A percentile compares a stretch with the other conserved stretches of the same genome.
Evolutionary conservation across 176 grass and related monocot genomes (phyloP).

Genomic region (Phoenix roebelenii): DNA sequence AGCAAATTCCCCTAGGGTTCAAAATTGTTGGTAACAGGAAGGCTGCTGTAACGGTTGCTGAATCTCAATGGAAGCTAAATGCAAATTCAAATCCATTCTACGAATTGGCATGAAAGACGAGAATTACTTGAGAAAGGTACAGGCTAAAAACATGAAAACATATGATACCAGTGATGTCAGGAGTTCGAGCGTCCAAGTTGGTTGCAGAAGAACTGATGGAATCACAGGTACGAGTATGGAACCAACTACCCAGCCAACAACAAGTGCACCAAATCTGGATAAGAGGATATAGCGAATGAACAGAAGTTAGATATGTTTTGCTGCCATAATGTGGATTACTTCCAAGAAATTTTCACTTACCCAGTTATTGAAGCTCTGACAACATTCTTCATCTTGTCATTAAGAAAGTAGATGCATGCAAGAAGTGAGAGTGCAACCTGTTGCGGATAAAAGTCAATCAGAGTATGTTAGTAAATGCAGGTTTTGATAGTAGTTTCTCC

Average conservation of each 20-base stretch:
- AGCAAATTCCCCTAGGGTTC: no score
- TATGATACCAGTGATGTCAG: slow-evolving; percentile 77
- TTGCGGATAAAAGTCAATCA: slow-evolving; percentile 12
- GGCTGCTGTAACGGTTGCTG: no score
- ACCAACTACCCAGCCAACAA: slow-evolving; percentile 73
- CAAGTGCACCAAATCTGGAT: slow-evolving; percentile 74
- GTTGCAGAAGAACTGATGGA: slow-evolving; percentile 66
- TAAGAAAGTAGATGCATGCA: slow-evolving; percentile 90
- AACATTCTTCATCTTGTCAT: slow-evolving; percentile 93
- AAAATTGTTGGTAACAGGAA: no score
- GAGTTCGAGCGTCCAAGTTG: slow-evolving; percentile 91
- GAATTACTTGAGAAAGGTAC: slow-evolving; percentile 74
- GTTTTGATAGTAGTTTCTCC: not conserved
- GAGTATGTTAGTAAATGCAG: not conserved
- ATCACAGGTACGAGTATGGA: slow-evolving; percentile 64
- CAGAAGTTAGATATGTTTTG: not conserved
- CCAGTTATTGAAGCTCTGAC: slow-evolving; percentile 65
- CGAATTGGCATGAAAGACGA: not conserved
- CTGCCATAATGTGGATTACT: not conserved
- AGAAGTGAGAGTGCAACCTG: slow-evolving; percentile 87
- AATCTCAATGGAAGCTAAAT: no score
- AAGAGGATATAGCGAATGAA: slow-evolving; percentile 11
- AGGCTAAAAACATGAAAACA: slow-evolving; percentile 79
- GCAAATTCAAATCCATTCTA: no score
- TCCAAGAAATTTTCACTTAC: slow-evolving; percentile 24